Evolutionary conservation across 2,329 filamentous ascomycete genomes (phyloP).

Genomic region (Corniculantispora saksenae): DNA sequence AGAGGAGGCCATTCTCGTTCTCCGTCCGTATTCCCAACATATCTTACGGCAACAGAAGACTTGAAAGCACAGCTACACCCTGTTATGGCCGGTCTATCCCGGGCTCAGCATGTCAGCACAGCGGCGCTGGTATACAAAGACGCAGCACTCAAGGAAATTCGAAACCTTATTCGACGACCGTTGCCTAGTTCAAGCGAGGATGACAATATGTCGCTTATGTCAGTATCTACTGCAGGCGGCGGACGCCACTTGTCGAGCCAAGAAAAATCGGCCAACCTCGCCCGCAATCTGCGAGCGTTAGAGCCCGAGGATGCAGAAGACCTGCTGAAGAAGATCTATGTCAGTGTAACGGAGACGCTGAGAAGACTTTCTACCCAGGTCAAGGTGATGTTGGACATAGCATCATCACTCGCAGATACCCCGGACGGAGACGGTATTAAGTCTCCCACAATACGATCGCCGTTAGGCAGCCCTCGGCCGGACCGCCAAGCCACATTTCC

Average conservation of each 20-base stretch:
- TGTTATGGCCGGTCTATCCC: slow-evolving; percentile 76
- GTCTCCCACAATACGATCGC: slow-evolving; percentile 53
- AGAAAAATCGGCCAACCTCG: slow-evolving; percentile 85
- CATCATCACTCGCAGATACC: slow-evolving; percentile 65
- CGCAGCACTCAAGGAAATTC: slow-evolving; percentile 80
- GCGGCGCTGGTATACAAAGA: slow-evolving; percentile 87
- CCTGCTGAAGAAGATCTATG: slow-evolving; percentile 80
- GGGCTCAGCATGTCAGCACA: slow-evolving; percentile 75
- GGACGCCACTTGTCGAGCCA: slow-evolving; percentile 73
- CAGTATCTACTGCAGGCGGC: slow-evolving; percentile 73
- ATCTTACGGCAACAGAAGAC: slow-evolving; percentile 70
- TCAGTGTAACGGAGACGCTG: slow-evolving; percentile 82
- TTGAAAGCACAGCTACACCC: slow-evolving; percentile 71
- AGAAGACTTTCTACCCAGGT: slow-evolving; percentile 85
- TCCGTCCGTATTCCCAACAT: slow-evolving; percentile 72
- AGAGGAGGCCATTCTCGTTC: slow-evolving; percentile 71
- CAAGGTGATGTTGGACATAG: slow-evolving; percentile 92
- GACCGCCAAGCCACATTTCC: slow-evolving; percentile 30
- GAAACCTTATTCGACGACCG: slow-evolving; percentile 78
- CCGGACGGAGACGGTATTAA: slow-evolving; percentile 41
- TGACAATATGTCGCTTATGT: slow-evolving; percentile 87
- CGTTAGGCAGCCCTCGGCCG: slow-evolving; percentile 53
- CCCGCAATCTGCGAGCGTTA: slow-evolving; percentile 81
- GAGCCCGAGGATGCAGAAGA: slow-evolving; percentile 83
- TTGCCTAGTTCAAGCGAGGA: slow-evolving; percentile 93